These are phyloP conservation scores for Daedaleopsis sinensis DNA, from an alignment of 768 basidiomycete species.

Conservation along the genomic window DNA sequence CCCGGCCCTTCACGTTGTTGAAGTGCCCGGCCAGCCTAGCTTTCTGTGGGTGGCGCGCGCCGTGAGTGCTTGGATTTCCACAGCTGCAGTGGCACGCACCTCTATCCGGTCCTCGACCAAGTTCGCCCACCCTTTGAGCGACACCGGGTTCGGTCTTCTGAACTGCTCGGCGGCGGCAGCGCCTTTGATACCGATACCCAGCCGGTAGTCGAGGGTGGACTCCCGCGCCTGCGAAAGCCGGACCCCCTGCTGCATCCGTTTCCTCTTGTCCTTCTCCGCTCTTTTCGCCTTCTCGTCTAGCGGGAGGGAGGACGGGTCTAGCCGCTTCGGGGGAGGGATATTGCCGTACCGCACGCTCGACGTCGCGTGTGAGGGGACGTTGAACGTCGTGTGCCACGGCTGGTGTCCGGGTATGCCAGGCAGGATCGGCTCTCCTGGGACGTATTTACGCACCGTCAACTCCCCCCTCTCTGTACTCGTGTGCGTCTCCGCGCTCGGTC, in stretches of 20 bases:
- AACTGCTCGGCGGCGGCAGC: constrained; percentile 22
- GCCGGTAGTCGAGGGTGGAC: constrained; percentile 75
- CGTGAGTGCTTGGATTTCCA: background rate
- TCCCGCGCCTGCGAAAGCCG: constrained; percentile 68
- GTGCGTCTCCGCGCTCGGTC: constrained; percentile 10
- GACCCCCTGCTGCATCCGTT: constrained; percentile 54
- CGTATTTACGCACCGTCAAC: constrained; percentile 11
- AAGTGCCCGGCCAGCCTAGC: constrained; percentile 71
- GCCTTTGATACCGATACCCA: constrained; percentile 58
- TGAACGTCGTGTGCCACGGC: constrained; percentile 75
- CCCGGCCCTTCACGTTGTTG: constrained; percentile 67
- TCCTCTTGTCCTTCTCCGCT: constrained; percentile 52
- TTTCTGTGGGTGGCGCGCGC: constrained; percentile 54
- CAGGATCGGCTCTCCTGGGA: constrained; percentile 47
- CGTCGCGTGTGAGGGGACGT: constrained; percentile 54
- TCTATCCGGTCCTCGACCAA: constrained; percentile 83
- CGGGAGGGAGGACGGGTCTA: constrained; percentile 20
- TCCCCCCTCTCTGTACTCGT: constrained; percentile 2
- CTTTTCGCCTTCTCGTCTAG: constrained; percentile 43
- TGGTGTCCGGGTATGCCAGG: constrained; percentile 57
- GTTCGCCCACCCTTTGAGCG: constrained; percentile 73
- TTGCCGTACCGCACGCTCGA: constrained; percentile 57
- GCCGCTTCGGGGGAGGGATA: too few species aligned
- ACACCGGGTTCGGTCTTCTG: constrained; percentile 55
- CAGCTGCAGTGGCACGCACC: constrained; percentile 40